These are phyloP conservation scores for Psilocybe cubensis DNA, from an alignment of 768 basidiomycete genomes.

Conservation along the genomic window DNA sequence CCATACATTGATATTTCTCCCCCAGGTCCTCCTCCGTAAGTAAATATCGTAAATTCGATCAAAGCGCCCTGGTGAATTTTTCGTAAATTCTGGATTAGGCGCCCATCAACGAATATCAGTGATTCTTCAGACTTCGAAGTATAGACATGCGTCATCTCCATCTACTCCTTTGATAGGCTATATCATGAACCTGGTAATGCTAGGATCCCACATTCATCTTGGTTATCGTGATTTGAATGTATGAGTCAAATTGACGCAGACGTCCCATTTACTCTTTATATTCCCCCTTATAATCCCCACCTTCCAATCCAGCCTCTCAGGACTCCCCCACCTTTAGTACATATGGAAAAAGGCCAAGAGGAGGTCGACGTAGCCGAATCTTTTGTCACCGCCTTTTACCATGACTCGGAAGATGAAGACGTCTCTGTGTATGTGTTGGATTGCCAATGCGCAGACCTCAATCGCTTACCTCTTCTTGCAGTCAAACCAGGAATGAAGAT, in stretches of 20 bases:
- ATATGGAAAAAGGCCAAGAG: background rate
- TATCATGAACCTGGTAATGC: conserved; percentile 25
- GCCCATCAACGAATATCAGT: background rate
- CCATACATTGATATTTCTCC: background rate
- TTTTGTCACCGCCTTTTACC: conserved; percentile 23
- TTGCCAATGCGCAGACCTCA: background rate
- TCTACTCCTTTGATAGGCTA: background rate
- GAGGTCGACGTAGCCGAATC: conserved; percentile 17
- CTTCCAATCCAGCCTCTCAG: background rate
- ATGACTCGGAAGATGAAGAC: conserved; percentile 15
- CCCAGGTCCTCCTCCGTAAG: background rate
- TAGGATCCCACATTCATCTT: conserved; percentile 18
- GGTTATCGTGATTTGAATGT: conserved; percentile 7
- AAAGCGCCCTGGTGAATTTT: background rate
- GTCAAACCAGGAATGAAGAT: conserved; percentile 31
- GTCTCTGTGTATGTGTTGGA: conserved; percentile 15
- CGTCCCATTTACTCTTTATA: background rate
- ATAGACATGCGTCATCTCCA: no score
- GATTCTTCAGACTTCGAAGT: background rate
- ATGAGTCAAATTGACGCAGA: background rate
- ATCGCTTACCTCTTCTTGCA: conserved; percentile 7
- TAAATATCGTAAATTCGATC: background rate
- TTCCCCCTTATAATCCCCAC: background rate
- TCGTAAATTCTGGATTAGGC: background rate
- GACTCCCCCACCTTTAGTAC: background rate